A percentile compares a stretch with the other conserved stretches of the same genome.
These are phyloP conservation scores for Ceratocystis diversiconidia DNA, from an alignment of 2,329 filamentous ascomycete species.

Conservation along the genomic window DNA sequence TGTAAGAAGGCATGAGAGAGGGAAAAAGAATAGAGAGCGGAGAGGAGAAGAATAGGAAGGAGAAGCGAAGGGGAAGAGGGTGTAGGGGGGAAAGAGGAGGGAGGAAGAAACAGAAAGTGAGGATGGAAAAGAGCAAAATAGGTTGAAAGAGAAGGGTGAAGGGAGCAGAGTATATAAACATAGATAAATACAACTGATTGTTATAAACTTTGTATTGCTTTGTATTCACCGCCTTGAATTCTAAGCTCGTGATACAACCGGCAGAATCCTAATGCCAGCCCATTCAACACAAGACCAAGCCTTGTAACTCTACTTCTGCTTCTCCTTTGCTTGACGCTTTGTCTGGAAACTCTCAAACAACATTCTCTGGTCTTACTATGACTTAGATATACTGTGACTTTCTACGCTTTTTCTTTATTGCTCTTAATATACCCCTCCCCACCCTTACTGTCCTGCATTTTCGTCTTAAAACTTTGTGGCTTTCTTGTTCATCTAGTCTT, in stretches of 20 bases:
- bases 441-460: neutral
- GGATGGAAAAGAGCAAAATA: too few species aligned
- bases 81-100: too few species aligned
- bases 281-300: neutral
- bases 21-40: too few species aligned
- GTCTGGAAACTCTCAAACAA: neutral
- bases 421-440: slow-evolving; percentile 5
- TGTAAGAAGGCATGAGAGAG: too few species aligned
- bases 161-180: too few species aligned
- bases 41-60: too few species aligned
- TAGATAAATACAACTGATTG: neutral
- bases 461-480: neutral
- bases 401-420: neutral
- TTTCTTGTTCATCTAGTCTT: neutral
- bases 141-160: too few species aligned
- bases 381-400: neutral
- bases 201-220: neutral
- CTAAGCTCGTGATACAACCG: slow-evolving; percentile 14
- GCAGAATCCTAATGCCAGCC: slow-evolving; percentile 16
- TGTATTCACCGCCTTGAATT: slow-evolving; percentile 11
- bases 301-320: neutral
- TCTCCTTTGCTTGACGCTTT: neutral
- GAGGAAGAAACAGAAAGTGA: too few species aligned
- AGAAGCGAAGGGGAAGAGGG: too few species aligned
- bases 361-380: neutral